Evolutionary conservation across 306 rosid species (phyloP).

Genomic region (Quercus robur): DNA sequence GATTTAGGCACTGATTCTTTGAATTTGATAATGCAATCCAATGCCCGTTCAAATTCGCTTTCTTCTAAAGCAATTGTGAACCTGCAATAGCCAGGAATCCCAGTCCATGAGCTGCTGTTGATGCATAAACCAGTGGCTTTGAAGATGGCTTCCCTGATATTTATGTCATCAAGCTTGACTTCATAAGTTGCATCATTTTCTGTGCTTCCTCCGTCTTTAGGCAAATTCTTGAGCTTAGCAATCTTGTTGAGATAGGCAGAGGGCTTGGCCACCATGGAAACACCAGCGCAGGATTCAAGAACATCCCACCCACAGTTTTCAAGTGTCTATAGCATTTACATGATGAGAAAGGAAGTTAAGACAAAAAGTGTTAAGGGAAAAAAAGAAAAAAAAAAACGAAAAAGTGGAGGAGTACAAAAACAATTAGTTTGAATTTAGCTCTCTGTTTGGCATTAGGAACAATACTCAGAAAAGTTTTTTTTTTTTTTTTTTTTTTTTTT

Average conservation of each 20-base stretch:
- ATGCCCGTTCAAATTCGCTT: conserved; percentile 65
- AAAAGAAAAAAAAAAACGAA: neutral
- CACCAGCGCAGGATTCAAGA: conserved; percentile 68
- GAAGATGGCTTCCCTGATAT: conserved; percentile 64
- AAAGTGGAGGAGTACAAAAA: neutral
- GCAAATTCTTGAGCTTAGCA: conserved; percentile 35
- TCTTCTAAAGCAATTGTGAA: conserved; percentile 84
- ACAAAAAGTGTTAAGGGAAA: neutral
- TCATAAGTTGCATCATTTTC: conserved; percentile 31
- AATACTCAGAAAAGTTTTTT: neutral
- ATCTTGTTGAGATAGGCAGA: conserved; percentile 66
- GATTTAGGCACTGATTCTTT: conserved; percentile 35
- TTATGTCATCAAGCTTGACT: conserved; percentile 58
- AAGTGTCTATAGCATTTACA: conserved; percentile 44
- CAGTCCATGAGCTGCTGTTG: conserved; percentile 92
- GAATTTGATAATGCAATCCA: conserved; percentile 70
- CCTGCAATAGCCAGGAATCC: conserved; percentile 91
- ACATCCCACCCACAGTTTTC: conserved; percentile 88
- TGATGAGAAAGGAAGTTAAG: neutral
- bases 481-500: too few relatives aligned
- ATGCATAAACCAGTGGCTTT: conserved; percentile 85
- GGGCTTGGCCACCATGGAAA: conserved; percentile 91
- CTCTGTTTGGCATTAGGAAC: neutral
- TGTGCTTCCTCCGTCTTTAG: conserved; percentile 20
- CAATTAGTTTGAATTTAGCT: neutral